Percentiles rank a stretch among this genome's conserved stretches.
phyloP scores from a whole-genome alignment of 129 eudicot genomes.

The Artemisia argyi region DNA sequence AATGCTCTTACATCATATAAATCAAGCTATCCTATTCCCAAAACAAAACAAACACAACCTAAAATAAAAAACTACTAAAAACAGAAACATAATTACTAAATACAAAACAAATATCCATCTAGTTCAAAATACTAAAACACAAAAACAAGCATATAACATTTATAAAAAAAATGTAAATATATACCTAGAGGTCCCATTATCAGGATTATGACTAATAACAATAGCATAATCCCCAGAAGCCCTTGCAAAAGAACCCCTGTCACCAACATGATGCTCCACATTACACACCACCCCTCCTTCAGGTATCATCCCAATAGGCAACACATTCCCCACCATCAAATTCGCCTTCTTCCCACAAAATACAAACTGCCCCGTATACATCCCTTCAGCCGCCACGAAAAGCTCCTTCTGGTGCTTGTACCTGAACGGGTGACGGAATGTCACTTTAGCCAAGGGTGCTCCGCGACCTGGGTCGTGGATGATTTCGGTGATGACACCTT shows the following conservation, averaged over 20 bases:
- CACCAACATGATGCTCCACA: slow-evolving; percentile 87
- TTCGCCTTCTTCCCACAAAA: slow-evolving; percentile 86
- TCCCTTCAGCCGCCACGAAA: slow-evolving; percentile 80
- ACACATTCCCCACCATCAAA: slow-evolving; percentile 69
- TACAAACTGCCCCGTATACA: slow-evolving; percentile 80
- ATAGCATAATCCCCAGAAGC: slow-evolving; percentile 87
- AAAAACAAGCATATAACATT: background rate
- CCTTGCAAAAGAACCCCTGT: slow-evolving; percentile 80
- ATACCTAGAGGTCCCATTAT: slow-evolving; percentile 80
- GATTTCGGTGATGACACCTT: slow-evolving; percentile 80
- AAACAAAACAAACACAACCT: too few relatives aligned
- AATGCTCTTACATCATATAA: too few relatives aligned
- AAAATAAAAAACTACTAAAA: too few relatives aligned
- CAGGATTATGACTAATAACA: slow-evolving; percentile 80
- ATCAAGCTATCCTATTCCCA: too few relatives aligned
- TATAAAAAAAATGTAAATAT: background rate
- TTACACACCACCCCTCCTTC: slow-evolving; percentile 87
- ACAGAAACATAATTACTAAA: too few relatives aligned
- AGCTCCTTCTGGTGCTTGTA: slow-evolving; percentile 93
- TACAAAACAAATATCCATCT: too few relatives aligned
- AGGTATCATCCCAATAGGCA: slow-evolving; percentile 73
- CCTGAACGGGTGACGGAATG: slow-evolving; percentile 88
- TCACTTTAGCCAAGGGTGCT: slow-evolving; percentile 76
- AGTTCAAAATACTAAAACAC: background rate
- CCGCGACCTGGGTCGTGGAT: slow-evolving; percentile 94